Base-by-base conservation (phyloP, 1,139 yeast genomes). In the Geotrichum siamense region DNA sequence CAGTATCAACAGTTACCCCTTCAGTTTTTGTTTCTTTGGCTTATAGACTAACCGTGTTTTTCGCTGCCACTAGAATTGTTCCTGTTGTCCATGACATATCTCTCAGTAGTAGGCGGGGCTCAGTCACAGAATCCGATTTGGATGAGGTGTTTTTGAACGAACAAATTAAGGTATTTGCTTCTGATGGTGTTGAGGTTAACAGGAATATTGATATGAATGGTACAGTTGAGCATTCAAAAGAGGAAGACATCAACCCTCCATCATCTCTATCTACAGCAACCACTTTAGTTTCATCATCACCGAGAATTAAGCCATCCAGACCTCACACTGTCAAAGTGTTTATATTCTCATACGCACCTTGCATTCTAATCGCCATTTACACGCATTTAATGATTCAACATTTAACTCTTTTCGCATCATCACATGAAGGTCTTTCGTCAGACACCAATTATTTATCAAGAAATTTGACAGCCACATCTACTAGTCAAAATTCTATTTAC, bases 371-470 rank as follows among this genome's bases (percentile, higher is more conserved):
- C 51, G 95, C 96, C 1, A 95, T 91, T 47, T 91, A 91, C 65
- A 86, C 97, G 4, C 96, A 91, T 63, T 68, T 91, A 55, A 82
- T 91, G 75, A 75, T 91, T 72, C 94, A 85, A 69, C 89, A 86
- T 57, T 79, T 83, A 45, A 91, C 91, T 37, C 83, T 81, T 57
- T 69, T 85, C 27, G 42, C 38, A 31, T 36, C 34, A 27, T 30
- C 23, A 37, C 34, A 29, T 16, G 16, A 17, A 41, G 12, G 23
- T 15, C 10, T 5, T 29, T 26, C 23, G n/a, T n/a, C n/a, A n/a
- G n/a, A n/a, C n/a, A n/a, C n/a, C n/a, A n/a, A n/a, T n/a, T n/a
- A n/a, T n/a, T n/a, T n/a, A n/a, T 16, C 44, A 12, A 29, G 30
- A 16, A 17, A 19, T 27, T 27, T 38, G 16, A 3, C 29, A 20